Percentiles rank a stretch among this genome's conserved stretches.
These are phyloP conservation scores for Echria macrotheca DNA, from an alignment of 495 filamentous ascomycete species.

Conservation along the genomic window DNA sequence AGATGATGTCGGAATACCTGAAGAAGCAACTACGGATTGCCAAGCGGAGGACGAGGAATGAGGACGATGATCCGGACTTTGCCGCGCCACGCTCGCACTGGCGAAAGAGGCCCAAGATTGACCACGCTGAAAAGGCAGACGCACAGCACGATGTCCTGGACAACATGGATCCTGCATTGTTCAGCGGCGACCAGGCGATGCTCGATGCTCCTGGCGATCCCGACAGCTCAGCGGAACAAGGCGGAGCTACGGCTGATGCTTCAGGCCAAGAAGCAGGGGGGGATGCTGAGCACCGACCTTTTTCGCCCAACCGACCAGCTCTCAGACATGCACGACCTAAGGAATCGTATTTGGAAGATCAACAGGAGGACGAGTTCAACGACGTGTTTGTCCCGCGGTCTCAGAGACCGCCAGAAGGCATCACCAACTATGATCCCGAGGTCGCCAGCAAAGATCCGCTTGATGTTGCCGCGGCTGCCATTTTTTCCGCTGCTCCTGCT, in stretches of 20 bases:
- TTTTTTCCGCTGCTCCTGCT: conserved; percentile 7
- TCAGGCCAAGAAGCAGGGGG: conserved; percentile 5
- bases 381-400: conserved; percentile 28
- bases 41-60: conserved; percentile 41
- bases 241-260: background rate
- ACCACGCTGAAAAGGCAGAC: conserved; percentile 11
- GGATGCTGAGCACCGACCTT: conserved; percentile 15
- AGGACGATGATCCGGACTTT: conserved; percentile 46
- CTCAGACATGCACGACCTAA: conserved; percentile 43
- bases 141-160: conserved; percentile 27
- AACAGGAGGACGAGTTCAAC: conserved; percentile 33
- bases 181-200: conserved; percentile 20
- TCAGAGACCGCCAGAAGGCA: conserved; percentile 16
- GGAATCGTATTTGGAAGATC: conserved; percentile 33
- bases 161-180: conserved; percentile 37
- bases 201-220: conserved; percentile 13
- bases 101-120: conserved; percentile 31
- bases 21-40: conserved; percentile 43
- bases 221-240: conserved; percentile 7
- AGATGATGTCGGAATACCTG: conserved; percentile 39
- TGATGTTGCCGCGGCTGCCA: conserved; percentile 34
- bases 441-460: conserved; percentile 27
- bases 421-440: conserved; percentile 12
- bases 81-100: conserved; percentile 29
- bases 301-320: conserved; percentile 29